Percentiles rank a stretch among this genome's conserved stretches.
Conservation (phyloP, 257 asterid genomes). For the Paulownia fortunei region DNA sequence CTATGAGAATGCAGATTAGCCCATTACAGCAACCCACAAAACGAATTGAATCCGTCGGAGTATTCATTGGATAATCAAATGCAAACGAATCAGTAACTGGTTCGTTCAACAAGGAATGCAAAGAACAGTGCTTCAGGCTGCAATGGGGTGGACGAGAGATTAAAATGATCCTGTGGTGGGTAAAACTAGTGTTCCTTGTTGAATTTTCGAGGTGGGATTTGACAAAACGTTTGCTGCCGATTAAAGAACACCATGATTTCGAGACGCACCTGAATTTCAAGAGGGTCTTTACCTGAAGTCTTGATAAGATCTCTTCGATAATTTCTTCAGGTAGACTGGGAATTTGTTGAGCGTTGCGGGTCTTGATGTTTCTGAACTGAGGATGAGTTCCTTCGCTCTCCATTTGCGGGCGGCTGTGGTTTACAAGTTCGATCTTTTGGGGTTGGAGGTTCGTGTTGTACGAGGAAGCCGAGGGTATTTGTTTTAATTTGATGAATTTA, state of each 20-base stretch:
- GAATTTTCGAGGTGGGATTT: slow-evolving; percentile 36
- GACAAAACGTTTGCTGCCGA: slow-evolving; percentile 40
- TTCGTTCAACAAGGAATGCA: slow-evolving; percentile 35
- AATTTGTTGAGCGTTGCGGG: neutral
- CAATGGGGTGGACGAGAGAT: neutral
- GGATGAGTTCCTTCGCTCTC: neutral
- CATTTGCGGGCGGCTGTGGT: slow-evolving; percentile 14
- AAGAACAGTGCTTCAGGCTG: slow-evolving; percentile 30
- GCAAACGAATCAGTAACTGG: neutral
- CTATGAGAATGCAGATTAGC: slow-evolving; percentile 40
- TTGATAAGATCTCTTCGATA: slow-evolving; percentile 36
- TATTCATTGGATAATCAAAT: neutral
- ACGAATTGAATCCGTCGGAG: neutral
- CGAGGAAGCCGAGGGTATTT: neutral
- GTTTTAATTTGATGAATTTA: too few relatives aligned
- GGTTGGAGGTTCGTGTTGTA: neutral
- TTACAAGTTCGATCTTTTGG: neutral
- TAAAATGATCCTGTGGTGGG: slow-evolving; percentile 23
- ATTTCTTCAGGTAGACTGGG: slow-evolving; percentile 41
- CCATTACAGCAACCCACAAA: slow-evolving; percentile 56
- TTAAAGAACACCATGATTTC: slow-evolving; percentile 48
- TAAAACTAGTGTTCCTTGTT: neutral
- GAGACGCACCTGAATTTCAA: slow-evolving; percentile 58
- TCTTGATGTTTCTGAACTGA: neutral
- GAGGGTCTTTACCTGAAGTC: slow-evolving; percentile 53